phyloP scores from a whole-genome alignment of 176 grass and related monocot genomes.

The Stipa capillata region DNA sequence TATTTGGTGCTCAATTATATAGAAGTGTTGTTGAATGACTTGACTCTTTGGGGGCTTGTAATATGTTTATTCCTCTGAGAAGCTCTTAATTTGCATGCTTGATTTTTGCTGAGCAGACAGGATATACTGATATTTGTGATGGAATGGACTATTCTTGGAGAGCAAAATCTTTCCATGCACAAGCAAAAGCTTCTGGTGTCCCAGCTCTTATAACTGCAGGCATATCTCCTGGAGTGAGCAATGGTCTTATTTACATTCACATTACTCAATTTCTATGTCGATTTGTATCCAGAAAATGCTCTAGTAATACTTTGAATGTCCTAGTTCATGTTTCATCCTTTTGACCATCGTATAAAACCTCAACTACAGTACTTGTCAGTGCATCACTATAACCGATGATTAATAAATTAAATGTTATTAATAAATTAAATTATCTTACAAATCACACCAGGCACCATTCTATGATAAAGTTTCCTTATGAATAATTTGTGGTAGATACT shows the following conservation, averaged over 20 bases:
- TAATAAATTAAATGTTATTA: not conserved
- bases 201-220: conserved; percentile 81
- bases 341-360: no score
- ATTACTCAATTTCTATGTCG: not conserved
- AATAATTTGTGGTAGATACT: not conserved
- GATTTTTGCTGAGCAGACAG: conserved; percentile 35
- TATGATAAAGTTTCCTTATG: not conserved
- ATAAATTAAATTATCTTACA: not conserved
- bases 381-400: not conserved
- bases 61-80: not conserved
- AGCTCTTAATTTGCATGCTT: not conserved
- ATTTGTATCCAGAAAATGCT: not conserved
- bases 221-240: conserved; percentile 94
- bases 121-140: conserved; percentile 78
- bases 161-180: conserved; percentile 68
- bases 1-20: not conserved
- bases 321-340: not conserved
- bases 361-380: not conserved
- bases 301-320: not conserved
- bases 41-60: no score
- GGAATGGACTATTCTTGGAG: conserved; percentile 50
- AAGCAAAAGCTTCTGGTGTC: conserved; percentile 56
- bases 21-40: not conserved
- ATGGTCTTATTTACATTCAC: conserved; percentile 34
- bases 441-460: not conserved